These are phyloP conservation scores for Trifolium subterraneum DNA, from an alignment of 306 rosid genomes.

Conservation along the genomic window DNA sequence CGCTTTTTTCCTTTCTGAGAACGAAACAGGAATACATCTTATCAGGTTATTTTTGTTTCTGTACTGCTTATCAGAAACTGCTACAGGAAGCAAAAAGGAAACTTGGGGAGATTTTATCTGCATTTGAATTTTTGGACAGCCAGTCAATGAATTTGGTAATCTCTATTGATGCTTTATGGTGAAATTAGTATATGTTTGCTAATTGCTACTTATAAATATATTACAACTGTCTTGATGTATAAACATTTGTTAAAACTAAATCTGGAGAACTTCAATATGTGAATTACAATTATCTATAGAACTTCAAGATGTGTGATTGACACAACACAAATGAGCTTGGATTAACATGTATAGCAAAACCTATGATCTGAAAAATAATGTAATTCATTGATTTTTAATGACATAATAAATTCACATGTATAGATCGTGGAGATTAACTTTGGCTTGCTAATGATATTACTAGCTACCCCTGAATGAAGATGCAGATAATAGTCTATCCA, in stretches of 20 bases:
- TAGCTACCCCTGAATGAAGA: no score
- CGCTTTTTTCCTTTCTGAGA: conserved; percentile 12
- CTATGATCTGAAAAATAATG: no score
- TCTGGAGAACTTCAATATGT: no score
- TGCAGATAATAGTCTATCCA: no score
- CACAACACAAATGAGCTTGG: no score
- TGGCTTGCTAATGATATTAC: no score
- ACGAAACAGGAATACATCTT: conserved; percentile 34
- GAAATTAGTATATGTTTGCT: conserved; percentile 20
- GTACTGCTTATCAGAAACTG: conserved; percentile 65
- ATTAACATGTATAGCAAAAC: no score
- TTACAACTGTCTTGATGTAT: conserved; percentile 15
- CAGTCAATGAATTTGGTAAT: conserved; percentile 80
- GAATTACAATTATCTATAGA: no score
- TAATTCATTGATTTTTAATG: no score
- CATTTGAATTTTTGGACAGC: conserved; percentile 90
- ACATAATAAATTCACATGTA: no score
- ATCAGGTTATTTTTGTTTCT: conserved; percentile 46
- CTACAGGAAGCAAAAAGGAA: conserved; percentile 84
- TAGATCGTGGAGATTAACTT: no score
- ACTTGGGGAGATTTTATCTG: conserved; percentile 96
- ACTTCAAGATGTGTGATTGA: no score
- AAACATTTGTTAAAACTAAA: neutral
- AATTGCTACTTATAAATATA: conserved; percentile 24
- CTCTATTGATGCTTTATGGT: conserved; percentile 31